Evolutionary conservation across 805 yeast species (phyloP), one percentile per base, ranked within the genome.

Genomic region (Kazachstania martiniae): DNA sequence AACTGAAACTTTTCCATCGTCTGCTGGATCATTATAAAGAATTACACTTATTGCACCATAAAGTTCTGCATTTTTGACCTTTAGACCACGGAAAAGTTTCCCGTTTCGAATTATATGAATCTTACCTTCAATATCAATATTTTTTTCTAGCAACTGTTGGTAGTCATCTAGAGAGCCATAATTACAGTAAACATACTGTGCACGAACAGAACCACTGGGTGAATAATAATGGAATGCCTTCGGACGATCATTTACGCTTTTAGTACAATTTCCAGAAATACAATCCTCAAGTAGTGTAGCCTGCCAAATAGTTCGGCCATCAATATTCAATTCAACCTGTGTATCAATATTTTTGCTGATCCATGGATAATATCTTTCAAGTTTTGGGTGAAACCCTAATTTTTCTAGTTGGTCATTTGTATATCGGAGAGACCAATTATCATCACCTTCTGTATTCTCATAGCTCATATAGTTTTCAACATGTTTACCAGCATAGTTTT

Each of bases 201-300:
- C 69, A 3, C 70, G 65, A 9, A 72, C 73, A 33, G 71, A 66
- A 1, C 83, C 86, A 43, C 66, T 68, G 8, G 78, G 74, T 1
- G 81, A 74, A 44, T 77, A 79, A 0, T 74, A 76, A 52, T 76
- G 73, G 44, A 68, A 76, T 0, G 77, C 72, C 2, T 69, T 73
- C 26, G 56, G 59, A 19, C 48, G 39, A 68, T n/a, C 14, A 8
- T 21, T 23, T 8, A 14, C 58, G 15, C 53, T 42, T 39, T 66
- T 72, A 38, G 68, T 73, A 18, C 61, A 65, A 4, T 24, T 14
- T n/a, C n/a, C n/a, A 5, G 51, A 47, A 15, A 69, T 36, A 7
- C 44, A 58, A 31, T 67, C 75, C 51, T 76, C 83, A 36, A 61
- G 49, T 45, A 72, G 56, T 1, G 64, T 64, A 1, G 81, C 72